These are phyloP conservation scores for Xerophyta viscosa DNA, from an alignment of 106 monocot species.

Conservation along the genomic window DNA sequence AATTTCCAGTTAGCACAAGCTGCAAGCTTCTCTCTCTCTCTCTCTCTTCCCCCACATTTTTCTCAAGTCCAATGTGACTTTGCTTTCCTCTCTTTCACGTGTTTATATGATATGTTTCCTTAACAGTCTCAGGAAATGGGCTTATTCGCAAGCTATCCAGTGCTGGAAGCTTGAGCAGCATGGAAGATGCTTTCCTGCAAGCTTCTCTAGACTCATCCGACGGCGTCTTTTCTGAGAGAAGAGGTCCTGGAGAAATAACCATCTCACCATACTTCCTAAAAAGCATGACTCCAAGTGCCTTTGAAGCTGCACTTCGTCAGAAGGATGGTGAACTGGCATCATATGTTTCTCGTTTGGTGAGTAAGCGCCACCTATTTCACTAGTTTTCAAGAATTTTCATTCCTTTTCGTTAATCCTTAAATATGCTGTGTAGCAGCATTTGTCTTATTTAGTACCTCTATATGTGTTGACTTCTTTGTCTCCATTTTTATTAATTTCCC, in stretches of 20 bases:
- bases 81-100: neutral
- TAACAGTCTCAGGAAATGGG: conserved; percentile 32
- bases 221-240: conserved; percentile 41
- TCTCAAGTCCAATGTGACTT: too few species aligned
- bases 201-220: conserved; percentile 66
- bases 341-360: conserved; percentile 89
- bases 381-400: too few species aligned
- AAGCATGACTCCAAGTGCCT: conserved; percentile 93
- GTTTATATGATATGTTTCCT: neutral
- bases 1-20: too few species aligned
- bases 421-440: too few species aligned
- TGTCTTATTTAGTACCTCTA: too few species aligned
- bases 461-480: too few species aligned
- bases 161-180: conserved; percentile 55
- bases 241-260: conserved; percentile 44
- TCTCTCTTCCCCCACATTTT: too few species aligned
- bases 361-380: too few species aligned
- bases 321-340: conserved; percentile 96
- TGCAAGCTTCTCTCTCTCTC: too few species aligned
- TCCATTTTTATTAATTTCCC: conserved; percentile 1
- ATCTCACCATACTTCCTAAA: conserved; percentile 74
- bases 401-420: too few species aligned
- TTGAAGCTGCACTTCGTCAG: conserved; percentile 87
- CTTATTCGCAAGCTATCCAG: conserved; percentile 42
- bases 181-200: conserved; percentile 83